These are phyloP conservation scores for Aegilops sharonensis DNA, from an alignment of 176 grass and related monocot species.

Conservation along the genomic window DNA sequence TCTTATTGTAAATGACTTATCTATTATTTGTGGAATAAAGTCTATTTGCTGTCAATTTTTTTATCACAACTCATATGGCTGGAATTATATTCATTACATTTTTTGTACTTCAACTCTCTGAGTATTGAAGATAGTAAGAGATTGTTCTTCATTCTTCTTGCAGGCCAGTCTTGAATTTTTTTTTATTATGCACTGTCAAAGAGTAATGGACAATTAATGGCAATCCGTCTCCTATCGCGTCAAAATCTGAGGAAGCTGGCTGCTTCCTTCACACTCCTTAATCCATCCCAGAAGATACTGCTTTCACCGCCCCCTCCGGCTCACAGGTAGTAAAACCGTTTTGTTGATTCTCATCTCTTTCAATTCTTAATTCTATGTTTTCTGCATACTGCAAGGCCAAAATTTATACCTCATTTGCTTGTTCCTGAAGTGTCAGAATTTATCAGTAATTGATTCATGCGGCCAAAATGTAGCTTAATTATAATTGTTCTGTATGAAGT, in stretches of 20 bases:
- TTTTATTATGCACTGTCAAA: neutral
- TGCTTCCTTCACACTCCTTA: conserved; percentile 20
- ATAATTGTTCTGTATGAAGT: neutral
- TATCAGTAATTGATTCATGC: neutral
- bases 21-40: too few relatives aligned
- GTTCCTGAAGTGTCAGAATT: neutral
- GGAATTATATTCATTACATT: neutral
- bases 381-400: neutral
- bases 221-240: conserved; percentile 22
- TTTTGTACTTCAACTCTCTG: neutral
- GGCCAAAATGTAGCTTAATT: neutral
- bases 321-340: conserved; percentile 25
- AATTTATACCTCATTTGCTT: neutral
- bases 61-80: too few relatives aligned
- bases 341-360: neutral
- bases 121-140: neutral
- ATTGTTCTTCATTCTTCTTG: neutral
- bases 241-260: conserved; percentile 30
- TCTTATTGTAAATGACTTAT: too few relatives aligned
- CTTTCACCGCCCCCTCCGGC: neutral
- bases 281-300: conserved; percentile 1
- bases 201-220: conserved; percentile 30
- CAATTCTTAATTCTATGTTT: neutral
- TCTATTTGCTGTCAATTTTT: too few relatives aligned
- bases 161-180: neutral